phyloP scores from a whole-genome alignment of 805 yeast species.

The Metschnikowia gruessii region DNA sequence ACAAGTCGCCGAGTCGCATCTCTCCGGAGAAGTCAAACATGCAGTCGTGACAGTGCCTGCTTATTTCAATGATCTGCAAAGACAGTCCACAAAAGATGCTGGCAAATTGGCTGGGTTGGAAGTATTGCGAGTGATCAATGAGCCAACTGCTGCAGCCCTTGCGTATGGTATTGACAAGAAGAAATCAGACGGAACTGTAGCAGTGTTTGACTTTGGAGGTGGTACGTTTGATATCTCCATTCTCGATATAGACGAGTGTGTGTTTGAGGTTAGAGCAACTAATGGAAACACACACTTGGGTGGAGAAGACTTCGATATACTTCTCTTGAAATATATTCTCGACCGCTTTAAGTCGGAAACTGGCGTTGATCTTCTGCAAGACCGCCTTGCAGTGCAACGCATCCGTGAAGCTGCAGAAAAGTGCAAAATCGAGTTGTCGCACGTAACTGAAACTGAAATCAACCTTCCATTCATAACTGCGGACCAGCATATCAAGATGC shows the following conservation, averaged over 20 bases:
- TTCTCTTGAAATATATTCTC: constrained; percentile 55
- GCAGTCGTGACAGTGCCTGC: constrained; percentile 88
- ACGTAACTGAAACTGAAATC: constrained; percentile 56
- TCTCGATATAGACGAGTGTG: constrained; percentile 74
- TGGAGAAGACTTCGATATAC: constrained; percentile 80
- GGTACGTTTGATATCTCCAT: constrained; percentile 83
- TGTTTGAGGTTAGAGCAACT: constrained; percentile 78
- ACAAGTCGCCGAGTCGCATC: constrained; percentile 57
- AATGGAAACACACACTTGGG: constrained; percentile 85
- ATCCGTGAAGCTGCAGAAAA: constrained; percentile 77
- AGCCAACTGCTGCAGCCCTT: constrained; percentile 90
- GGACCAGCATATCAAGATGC: constrained; percentile 57
- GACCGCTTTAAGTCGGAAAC: constrained; percentile 54
- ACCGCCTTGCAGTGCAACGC: constrained; percentile 65
- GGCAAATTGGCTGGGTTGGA: constrained; percentile 75
- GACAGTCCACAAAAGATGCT: constrained; percentile 81
- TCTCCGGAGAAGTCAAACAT: constrained; percentile 43
- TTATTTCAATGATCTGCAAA: constrained; percentile 75
- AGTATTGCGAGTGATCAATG: constrained; percentile 73
- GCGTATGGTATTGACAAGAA: constrained; percentile 86
- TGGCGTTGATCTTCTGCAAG: constrained; percentile 46
- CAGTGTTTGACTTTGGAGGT: constrained; percentile 77
- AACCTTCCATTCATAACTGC: constrained; percentile 67
- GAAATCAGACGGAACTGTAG: constrained; percentile 48
- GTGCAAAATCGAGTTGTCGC: constrained; percentile 73